Percentiles rank a stretch among this genome's conserved stretches.
phyloP scores from a whole-genome alignment of 2,329 filamentous ascomycete genomes.

The Penicillium palitans region DNA sequence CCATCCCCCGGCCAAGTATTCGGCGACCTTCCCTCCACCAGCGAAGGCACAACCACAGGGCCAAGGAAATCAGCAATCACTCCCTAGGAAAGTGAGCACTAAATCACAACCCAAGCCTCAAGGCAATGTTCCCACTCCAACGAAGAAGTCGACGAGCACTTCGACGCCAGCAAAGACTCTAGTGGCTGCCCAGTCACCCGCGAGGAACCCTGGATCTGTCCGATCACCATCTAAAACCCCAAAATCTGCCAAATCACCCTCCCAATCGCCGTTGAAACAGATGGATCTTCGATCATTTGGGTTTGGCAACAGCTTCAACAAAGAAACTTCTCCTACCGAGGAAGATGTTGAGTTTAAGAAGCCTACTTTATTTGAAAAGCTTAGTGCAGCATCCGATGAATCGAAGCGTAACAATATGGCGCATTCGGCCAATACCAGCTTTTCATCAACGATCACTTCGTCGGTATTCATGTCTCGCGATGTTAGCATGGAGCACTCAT shows the following conservation, averaged over 20 bases:
- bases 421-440: conserved; percentile 23
- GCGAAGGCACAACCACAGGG: not conserved
- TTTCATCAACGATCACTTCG: conserved; percentile 25
- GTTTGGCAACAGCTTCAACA: not conserved
- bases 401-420: conserved; percentile 21
- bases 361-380: conserved; percentile 15
- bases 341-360: conserved; percentile 6
- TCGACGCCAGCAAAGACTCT: not conserved
- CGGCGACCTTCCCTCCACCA: not conserved
- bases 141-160: not conserved
- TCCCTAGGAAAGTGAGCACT: not conserved
- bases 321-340: not conserved
- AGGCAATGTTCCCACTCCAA: not conserved
- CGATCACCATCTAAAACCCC: not conserved
- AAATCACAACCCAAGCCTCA: not conserved
- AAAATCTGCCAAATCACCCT: not conserved
- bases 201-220: not conserved
- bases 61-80: not conserved
- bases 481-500: conserved; percentile 24
- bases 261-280: conserved; percentile 1
- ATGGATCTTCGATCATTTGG: conserved; percentile 5
- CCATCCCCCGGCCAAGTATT: not conserved
- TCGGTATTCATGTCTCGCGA: conserved; percentile 18
- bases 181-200: not conserved
- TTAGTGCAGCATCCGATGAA: conserved; percentile 20